Evolutionary conservation across 1,284 basidiomycete genomes (phyloP).

Genomic region (Naganishia sp.): DNA sequence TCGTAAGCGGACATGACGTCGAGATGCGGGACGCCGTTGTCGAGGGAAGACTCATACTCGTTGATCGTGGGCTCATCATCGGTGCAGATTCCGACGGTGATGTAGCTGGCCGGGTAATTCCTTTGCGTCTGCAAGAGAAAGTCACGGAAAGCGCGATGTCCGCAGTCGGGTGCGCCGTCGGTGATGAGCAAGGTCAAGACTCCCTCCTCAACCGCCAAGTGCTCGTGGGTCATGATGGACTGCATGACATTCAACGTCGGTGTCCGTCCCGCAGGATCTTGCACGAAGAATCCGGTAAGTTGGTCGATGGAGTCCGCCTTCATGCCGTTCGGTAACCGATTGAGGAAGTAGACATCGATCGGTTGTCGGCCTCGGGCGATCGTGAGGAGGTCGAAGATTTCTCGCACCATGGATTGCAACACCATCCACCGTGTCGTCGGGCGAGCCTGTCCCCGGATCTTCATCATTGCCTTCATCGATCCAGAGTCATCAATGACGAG

Average conservation of each 20-base stretch:
- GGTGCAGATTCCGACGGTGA: constrained; percentile 38
- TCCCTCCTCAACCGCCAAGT: constrained; percentile 36
- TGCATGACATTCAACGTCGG: constrained; percentile 35
- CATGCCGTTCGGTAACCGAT: constrained; percentile 36
- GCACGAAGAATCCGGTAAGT: constrained; percentile 29
- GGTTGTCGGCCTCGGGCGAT: constrained; percentile 35
- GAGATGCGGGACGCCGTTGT: constrained; percentile 37
- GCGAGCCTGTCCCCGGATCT: constrained; percentile 31
- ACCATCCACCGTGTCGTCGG: constrained; percentile 35
- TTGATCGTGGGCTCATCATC: constrained; percentile 36
- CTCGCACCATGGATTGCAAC: constrained; percentile 36
- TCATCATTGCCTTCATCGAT: constrained; percentile 37
- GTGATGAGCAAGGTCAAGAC: constrained; percentile 37
- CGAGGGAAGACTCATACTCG: constrained; percentile 36
- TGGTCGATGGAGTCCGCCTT: constrained; percentile 34
- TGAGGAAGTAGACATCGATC: constrained; percentile 35
- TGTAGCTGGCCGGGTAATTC: constrained; percentile 36
- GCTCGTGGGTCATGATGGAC: constrained; percentile 36
- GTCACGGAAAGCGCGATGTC: constrained; percentile 36
- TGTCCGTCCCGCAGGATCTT: constrained; percentile 32
- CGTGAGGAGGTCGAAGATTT: constrained; percentile 36
- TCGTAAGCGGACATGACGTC: constrained; percentile 39
- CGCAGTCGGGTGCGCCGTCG: constrained; percentile 38
- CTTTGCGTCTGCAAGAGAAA: constrained; percentile 35
- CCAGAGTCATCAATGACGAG: constrained; percentile 37